Evolutionary conservation across 371 early-diverging fungal species (phyloP).

Genomic region (Apophysomyces ossiformis): DNA sequence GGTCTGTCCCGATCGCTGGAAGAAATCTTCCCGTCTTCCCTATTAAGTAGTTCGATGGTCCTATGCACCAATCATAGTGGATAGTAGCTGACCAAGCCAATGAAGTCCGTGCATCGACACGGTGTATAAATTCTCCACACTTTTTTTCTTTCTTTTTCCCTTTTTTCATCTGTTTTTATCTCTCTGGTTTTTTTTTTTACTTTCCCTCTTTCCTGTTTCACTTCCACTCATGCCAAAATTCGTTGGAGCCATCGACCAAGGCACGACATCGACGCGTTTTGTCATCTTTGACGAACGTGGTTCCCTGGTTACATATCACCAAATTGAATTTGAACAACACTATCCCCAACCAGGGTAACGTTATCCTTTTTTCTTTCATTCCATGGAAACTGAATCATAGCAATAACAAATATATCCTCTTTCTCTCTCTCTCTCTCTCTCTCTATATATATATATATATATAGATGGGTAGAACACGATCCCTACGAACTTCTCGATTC

Average conservation of each 20-base stretch:
- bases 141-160: slow-evolving; percentile 12
- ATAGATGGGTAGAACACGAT: slow-evolving; percentile 92
- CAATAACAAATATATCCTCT: no score
- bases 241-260: slow-evolving; percentile 95
- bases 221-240: slow-evolving; percentile 37
- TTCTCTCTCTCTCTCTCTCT: no score
- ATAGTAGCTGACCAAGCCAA: slow-evolving; percentile 2
- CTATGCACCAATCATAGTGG: slow-evolving; percentile 2
- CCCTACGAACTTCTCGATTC: slow-evolving; percentile 78
- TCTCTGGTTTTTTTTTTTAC: slow-evolving; percentile 9
- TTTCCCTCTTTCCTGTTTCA: not conserved
- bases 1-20: slow-evolving; percentile 12
- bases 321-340: slow-evolving; percentile 83
- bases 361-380: not conserved
- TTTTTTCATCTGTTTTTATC: slow-evolving; percentile 10
- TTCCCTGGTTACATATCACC: slow-evolving; percentile 75
- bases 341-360: slow-evolving; percentile 82
- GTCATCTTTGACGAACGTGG: slow-evolving; percentile 89
- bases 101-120: slow-evolving; percentile 8
- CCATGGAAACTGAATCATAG: no score
- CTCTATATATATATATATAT: no score
- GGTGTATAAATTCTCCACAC: slow-evolving; percentile 10
- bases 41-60: not conserved
- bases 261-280: slow-evolving; percentile 93
- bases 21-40: slow-evolving; percentile 1